Evolutionary conservation across 2,329 filamentous ascomycete species (phyloP), one percentile per base, ranked within the genome.

Genomic region (Botrytis fabae): DNA sequence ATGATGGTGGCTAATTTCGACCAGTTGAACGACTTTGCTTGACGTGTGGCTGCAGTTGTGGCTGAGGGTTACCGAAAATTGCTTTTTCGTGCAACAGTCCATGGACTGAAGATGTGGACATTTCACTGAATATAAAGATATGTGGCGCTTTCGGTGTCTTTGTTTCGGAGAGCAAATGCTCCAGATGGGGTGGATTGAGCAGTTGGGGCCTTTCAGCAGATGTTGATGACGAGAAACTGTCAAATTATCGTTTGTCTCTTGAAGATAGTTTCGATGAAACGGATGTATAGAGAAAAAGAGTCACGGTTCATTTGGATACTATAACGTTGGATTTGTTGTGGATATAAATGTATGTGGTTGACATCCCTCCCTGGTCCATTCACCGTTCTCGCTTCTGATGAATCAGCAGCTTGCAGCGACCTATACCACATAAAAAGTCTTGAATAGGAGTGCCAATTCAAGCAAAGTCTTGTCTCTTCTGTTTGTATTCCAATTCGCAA

Each of bases 311-410:
- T 4, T 16, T 42, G 14, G 7, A 9, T 10, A 28, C 12, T 25
- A 3, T 22, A 10, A 42, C 9, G 8, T 2, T 22, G 12, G 1
- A 16, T 22, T 35, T 46, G n/a, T 64, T 4, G 22, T 46, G 16
- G n/a, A 25, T 25, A 16, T 46, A 14, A 35, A 22, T 57, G 51
- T 18, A 18, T 22, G 25, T 25, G 18, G 35, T 68, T 4, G 20
- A 32, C 35, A 35, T 42, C 44, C 35, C 42, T 48, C 32, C 35
- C n/a, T 68, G 14, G 22, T 48, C n/a, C 22, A 28, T 40, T 54
- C 16, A 20, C 46, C 64, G 25, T 42, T 18, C 35, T 68, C 48
- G 65, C 48, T 42, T 68, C 65, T 68, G 65, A 57, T 68, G 28
- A 57, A 42, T 68, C 48, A 57, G 48, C 35, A 10, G 35, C 5